Evolutionary conservation across 2,329 filamentous ascomycete species (phyloP), one percentile per base, ranked within the genome.

Genomic region (Trichoderma cornu-damae): DNA sequence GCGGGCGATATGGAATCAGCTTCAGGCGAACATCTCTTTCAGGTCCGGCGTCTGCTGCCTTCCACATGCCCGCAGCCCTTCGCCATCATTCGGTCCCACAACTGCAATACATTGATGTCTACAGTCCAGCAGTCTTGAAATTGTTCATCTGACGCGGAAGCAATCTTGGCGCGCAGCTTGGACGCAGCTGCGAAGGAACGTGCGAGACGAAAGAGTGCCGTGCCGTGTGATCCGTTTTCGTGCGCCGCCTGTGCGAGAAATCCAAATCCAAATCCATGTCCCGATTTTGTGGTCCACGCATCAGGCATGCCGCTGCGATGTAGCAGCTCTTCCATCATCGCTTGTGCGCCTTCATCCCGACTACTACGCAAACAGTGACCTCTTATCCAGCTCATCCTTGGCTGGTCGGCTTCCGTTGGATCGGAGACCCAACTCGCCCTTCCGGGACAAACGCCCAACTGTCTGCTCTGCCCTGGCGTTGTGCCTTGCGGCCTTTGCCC

Each of bases 401-500:
- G 83, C 80, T 68, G 77, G 81, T 59, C 80, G 79, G 40, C 85
- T 84, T 12, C 86, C 86, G 58, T 80, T 79, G 6, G 83, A 84
- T 64, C 84, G 80, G 63, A 97, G 75, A 24, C 92, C 91, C 59
- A 99, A 73, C 24, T 88, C 85, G 40, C 84, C 85, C 73, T 84
- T 88, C 79, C 88, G 94, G 57, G 84, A 81, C 67, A 86, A 77
- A 62, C 85, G 81, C 68, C 93, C 89, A 49, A 87, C 78, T 63
- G 82, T 77, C 65, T 88, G 84, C 69, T 96, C 91, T 28, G 85
- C 83, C 60, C 94, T 81, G 57, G 81, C 79, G 64, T 89, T 89
- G 75, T 95, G 93, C 64, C 84, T 84, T 48, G 84, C 82, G 0
- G 92, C 90, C 78, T 90, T 91, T 64, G 82, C 79, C 73, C 84